Evolutionary conservation across 2,329 filamentous ascomycete genomes (phyloP).

Genomic region (Aspergillus udagawae): DNA sequence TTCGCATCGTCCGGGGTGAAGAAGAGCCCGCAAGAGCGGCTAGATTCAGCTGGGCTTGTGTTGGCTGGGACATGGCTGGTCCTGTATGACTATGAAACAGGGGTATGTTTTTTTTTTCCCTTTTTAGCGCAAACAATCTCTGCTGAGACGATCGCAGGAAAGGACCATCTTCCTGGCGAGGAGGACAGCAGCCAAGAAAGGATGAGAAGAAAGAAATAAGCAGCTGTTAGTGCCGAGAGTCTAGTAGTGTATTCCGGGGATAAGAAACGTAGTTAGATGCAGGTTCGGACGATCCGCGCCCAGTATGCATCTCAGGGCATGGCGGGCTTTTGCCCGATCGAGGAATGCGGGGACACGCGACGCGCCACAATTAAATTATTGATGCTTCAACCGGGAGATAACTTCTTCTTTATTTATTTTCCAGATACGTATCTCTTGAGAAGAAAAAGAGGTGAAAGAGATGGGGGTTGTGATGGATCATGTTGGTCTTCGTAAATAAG

Average conservation of each 20-base stretch:
- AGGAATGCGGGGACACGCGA: slow-evolving; percentile 24
- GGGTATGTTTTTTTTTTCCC: background rate
- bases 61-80: slow-evolving; percentile 13
- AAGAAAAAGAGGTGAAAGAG: background rate
- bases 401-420: background rate
- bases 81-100: slow-evolving; percentile 1
- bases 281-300: background rate
- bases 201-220: background rate
- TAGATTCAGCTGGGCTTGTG: slow-evolving; percentile 21
- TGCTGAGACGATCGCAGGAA: slow-evolving; percentile 8
- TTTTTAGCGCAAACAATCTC: background rate
- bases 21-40: slow-evolving; percentile 26
- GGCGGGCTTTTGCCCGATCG: slow-evolving; percentile 7
- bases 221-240: background rate
- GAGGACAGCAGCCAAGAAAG: background rate
- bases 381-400: no score
- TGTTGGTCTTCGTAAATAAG: background rate
- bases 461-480: background rate
- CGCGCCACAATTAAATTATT: background rate
- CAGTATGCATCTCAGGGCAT: background rate
- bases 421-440: background rate
- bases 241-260: background rate
- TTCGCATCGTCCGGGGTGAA: slow-evolving; percentile 56
- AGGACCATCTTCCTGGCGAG: slow-evolving; percentile 20
- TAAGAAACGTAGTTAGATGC: background rate